Base-by-base conservation (phyloP, 2,329 filamentous ascomycete genomes). In the Cladophialophora psammophila region DNA sequence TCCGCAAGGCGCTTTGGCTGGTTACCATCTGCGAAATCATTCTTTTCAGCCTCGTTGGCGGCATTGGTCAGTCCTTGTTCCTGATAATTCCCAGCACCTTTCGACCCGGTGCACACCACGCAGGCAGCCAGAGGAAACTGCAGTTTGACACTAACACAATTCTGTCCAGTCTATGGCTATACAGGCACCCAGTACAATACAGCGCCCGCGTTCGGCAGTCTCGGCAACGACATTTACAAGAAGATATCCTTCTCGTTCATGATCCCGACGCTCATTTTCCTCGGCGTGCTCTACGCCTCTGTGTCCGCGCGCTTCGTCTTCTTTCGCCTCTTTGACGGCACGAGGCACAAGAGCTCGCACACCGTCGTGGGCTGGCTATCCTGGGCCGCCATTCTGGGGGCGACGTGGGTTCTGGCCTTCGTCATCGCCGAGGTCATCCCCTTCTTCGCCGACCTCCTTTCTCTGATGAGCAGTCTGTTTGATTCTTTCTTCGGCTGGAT, bases 201-300 rank as follows among this genome's bases (percentile, higher is more conserved):
- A 0, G 83, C 91, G 0, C 94, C 94, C 0, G 94, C 94, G 0
- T 97, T 97, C 72, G 93, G 93, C 10, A 94, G 92, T 0, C 83
- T 97, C 26, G 85, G 90, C 50, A 87, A 91, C 55, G 83, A 87
- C 20, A 71, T 90, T 1, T 95, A 90, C 81, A 93, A 95, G 81
- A 97, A 97, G 82, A 85, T 95, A 63, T 87, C 92, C 0, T 97
- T 96, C 79, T 93, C 91, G 12, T 96, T 97, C 82, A 97, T 97
- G 93, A 91, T 97, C 36, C 94, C 94, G 0, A 97, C 94, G 0
- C 85, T 97, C 71, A 93, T 97, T 75, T 97, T 97, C 82, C 80
- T 97, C 4, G 94, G 94, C 7, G 92, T 96, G 0, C 80, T 97
- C 18, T 97, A 97, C 76, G 93, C 94, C 13, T 95, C 92, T 0